A percentile compares a stretch with the other conserved stretches of the same genome.
Conservation (phyloP, 352 stramenopile species). For the Phytophthora cajani region DNA sequence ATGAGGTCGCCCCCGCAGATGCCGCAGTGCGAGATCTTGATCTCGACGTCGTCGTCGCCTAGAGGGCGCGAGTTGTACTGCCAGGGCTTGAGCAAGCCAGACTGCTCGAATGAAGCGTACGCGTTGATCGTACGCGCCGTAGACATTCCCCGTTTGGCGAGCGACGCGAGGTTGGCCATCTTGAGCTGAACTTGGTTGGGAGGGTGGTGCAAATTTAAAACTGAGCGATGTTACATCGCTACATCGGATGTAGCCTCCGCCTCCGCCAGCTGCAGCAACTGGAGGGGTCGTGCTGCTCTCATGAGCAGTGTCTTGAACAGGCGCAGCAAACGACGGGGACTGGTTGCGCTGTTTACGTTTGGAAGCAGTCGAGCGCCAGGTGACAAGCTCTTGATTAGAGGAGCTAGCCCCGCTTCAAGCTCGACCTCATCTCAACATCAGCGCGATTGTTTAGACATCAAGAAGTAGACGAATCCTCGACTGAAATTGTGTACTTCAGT, state of each 20-base stretch:
- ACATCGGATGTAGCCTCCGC: not conserved
- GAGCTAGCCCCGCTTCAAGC: not conserved
- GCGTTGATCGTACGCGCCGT: constrained; percentile 25
- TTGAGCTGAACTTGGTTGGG: not conserved
- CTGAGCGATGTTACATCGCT: no score
- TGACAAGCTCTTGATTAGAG: not conserved
- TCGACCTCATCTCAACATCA: not conserved
- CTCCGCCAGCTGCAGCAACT: no score
- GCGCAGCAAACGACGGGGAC: not conserved
- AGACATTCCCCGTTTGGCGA: constrained; percentile 1
- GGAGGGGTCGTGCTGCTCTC: not conserved
- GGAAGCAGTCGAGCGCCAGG: not conserved
- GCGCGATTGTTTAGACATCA: not conserved
- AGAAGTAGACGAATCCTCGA: not conserved
- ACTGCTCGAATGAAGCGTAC: constrained; percentile 42
- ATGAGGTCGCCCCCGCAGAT: constrained; percentile 59
- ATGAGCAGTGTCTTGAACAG: not conserved
- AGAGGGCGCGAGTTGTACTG: constrained; percentile 45
- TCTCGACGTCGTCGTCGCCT: constrained; percentile 46
- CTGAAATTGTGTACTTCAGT: no score
- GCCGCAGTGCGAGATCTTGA: constrained; percentile 60
- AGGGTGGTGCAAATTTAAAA: not conserved
- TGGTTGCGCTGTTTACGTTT: not conserved
- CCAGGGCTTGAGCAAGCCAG: constrained; percentile 32
- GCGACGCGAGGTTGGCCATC: not conserved